phyloP scores from a whole-genome alignment of 345 rosid species.

The Hevea brasiliensis region DNA sequence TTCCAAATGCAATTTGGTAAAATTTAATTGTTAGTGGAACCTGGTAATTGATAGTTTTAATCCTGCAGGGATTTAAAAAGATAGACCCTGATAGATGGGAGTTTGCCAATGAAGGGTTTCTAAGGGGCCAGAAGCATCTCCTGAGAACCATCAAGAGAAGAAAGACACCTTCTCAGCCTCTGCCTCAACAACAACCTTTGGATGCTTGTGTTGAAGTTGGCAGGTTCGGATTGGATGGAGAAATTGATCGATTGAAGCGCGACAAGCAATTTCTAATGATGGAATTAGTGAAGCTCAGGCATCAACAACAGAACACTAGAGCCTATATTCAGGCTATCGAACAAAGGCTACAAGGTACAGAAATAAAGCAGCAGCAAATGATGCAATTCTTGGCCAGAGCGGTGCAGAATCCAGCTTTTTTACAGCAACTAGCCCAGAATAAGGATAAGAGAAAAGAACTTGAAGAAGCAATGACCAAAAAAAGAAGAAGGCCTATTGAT shows the following conservation, averaged over 20 bases:
- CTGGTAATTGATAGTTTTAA: slow-evolving; percentile 1
- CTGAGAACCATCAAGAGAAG: slow-evolving; percentile 77
- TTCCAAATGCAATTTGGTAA: background rate
- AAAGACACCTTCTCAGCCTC: slow-evolving; percentile 41
- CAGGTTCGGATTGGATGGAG: slow-evolving; percentile 45
- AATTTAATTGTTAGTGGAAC: background rate
- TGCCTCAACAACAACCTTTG: slow-evolving; percentile 33
- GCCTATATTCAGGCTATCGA: slow-evolving; percentile 62
- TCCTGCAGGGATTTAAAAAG: slow-evolving; percentile 76
- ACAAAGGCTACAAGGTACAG: slow-evolving; percentile 61
- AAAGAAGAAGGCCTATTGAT: slow-evolving; percentile 47
- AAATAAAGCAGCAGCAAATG: slow-evolving; percentile 81
- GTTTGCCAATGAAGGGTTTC: slow-evolving; percentile 80
- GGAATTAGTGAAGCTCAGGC: slow-evolving; percentile 68
- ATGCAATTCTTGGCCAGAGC: slow-evolving; percentile 79
- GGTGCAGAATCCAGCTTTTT: slow-evolving; percentile 59
- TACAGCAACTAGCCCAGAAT: slow-evolving; percentile 54
- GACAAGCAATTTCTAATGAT: slow-evolving; percentile 57
- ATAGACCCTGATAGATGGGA: slow-evolving; percentile 81
- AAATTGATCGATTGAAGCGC: slow-evolving; percentile 49
- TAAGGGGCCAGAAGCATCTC: slow-evolving; percentile 65
- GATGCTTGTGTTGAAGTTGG: slow-evolving; percentile 61
- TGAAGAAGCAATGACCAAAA: slow-evolving; percentile 51
- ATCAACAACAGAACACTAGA: slow-evolving; percentile 66
- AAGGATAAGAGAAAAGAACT: slow-evolving; percentile 52